phyloP scores from a whole-genome alignment of 2,329 filamentous ascomycete genomes.

The Microdochium nivale region DNA sequence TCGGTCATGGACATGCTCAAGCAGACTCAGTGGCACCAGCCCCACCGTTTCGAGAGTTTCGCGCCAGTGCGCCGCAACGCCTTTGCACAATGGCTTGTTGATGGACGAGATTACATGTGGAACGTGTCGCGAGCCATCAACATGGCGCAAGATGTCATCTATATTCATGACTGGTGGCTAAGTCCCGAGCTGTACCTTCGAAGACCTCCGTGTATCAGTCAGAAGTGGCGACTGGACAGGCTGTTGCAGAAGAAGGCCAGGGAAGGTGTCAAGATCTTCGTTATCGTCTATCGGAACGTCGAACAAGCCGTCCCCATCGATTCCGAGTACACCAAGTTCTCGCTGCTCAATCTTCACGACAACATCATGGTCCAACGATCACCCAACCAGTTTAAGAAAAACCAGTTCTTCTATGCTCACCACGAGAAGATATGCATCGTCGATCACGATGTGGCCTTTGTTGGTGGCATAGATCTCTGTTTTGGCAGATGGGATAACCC shows the following conservation, averaged over 20 bases:
- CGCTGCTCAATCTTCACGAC: conserved; percentile 85
- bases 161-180: conserved; percentile 99
- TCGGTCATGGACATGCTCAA: conserved; percentile 81
- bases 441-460: conserved; percentile 91
- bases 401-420: conserved; percentile 98
- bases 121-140: conserved; percentile 94
- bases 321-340: conserved; percentile 96
- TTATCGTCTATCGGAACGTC: conserved; percentile 97
- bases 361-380: conserved; percentile 96
- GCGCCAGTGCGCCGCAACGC: conserved; percentile 80
- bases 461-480: conserved; percentile 92
- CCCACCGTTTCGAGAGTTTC: conserved; percentile 87
- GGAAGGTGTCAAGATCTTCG: conserved; percentile 94
- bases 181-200: conserved; percentile 95
- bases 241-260: conserved; percentile 87
- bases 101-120: conserved; percentile 99
- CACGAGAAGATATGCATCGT: conserved; percentile 98
- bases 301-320: conserved; percentile 96
- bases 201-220: conserved; percentile 86
- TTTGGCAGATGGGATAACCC: conserved; percentile 97
- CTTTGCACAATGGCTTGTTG: conserved; percentile 93
- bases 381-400: conserved; percentile 96
- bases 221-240: conserved; percentile 94
- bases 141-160: conserved; percentile 95
- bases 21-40: conserved; percentile 73